A percentile compares a stretch with the other conserved stretches of the same genome.
These are phyloP conservation scores for Cymbopogon flexuosus DNA, from an alignment of 202 grass and related monocot species.

Conservation along the genomic window DNA sequence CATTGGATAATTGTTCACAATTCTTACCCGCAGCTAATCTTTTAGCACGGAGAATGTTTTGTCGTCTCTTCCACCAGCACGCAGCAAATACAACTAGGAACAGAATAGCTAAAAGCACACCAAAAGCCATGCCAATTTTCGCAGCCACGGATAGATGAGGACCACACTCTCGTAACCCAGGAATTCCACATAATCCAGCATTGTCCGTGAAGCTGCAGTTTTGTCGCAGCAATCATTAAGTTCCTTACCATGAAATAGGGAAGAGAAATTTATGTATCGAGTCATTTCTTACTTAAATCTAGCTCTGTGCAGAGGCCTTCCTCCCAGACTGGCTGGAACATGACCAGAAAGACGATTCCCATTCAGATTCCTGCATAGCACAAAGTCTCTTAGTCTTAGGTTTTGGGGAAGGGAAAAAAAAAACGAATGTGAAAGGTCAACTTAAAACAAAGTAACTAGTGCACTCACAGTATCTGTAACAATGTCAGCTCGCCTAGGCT, in stretches of 20 bases:
- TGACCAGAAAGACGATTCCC: slow-evolving; percentile 83
- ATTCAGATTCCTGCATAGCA: slow-evolving; percentile 77
- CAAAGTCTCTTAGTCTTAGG: not conserved
- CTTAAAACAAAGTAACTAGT: slow-evolving; percentile 19
- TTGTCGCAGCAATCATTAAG: slow-evolving; percentile 12
- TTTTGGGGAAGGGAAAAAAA: not conserved
- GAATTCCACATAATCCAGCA: slow-evolving; percentile 84
- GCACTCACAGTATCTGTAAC: slow-evolving; percentile 70
- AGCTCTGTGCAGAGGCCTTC: slow-evolving; percentile 87
- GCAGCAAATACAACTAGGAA: slow-evolving; percentile 64
- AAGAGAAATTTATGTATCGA: not conserved
- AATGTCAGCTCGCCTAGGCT: slow-evolving; percentile 63
- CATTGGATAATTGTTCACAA: not conserved
- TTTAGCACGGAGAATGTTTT: slow-evolving; percentile 82
- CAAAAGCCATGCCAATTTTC: slow-evolving; percentile 76
- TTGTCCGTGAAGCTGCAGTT: slow-evolving; percentile 86
- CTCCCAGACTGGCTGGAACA: slow-evolving; percentile 80
- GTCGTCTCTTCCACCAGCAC: slow-evolving; percentile 88
- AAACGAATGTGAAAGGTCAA: not conserved
- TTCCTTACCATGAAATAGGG: not conserved
- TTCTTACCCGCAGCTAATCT: slow-evolving; percentile 71
- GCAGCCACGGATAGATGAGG: slow-evolving; percentile 79
- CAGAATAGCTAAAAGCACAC: slow-evolving; percentile 53
- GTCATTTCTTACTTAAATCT: slow-evolving; percentile 77
- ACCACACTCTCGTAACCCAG: slow-evolving; percentile 73